Evolutionary conservation across 306 rosid genomes (phyloP), one percentile per base, ranked within the genome.

Genomic region (Prunus mira): DNA sequence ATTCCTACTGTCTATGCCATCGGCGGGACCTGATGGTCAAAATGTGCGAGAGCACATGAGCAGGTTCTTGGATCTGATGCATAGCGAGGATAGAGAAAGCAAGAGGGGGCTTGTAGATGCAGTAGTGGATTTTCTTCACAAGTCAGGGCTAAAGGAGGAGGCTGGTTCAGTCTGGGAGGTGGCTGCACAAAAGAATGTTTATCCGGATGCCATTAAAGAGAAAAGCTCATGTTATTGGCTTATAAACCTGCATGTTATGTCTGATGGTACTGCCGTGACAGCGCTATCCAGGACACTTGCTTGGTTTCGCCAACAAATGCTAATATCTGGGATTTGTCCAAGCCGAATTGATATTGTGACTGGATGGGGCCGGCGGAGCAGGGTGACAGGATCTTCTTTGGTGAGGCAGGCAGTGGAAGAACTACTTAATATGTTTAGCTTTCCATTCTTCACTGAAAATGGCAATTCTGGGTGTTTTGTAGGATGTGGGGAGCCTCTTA

Each of bases 111-210:
- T 94, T 8, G 91, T 94, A n/a, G 98, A 94, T 81, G 97, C 98
- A 62, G 96, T 94, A 75, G 98, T 94, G 51, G 97, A 94, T 83
- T 94, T 94, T 80, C 96, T 94, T 83, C 95, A 94, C 83, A 94
- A 94, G 81, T 87, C 97, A 4, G 98, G 98, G 80, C 95, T 94
- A 34, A 94, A 94, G 85, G 98, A 94, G 80, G 98, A 94, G 87
- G 98, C 98, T 2, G 95, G 98, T 34, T 94, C 93, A 1, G 94
- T 94, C 54, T 94, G 97, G 98, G 98, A 94, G 84, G 98, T 88
- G 65, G 97, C 96, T 69, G 94, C 90, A 2, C 87, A 84, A 41
- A 91, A 82, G 82, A 94, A 92, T 65, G 95, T 94, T 24, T 94
- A 94, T 49, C 98, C 98, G 25, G 96, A 94, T 45, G 96, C 97